Base-by-base conservation (phyloP, 2,329 filamentous ascomycete genomes). In the Aureobasidium leucospermi region DNA sequence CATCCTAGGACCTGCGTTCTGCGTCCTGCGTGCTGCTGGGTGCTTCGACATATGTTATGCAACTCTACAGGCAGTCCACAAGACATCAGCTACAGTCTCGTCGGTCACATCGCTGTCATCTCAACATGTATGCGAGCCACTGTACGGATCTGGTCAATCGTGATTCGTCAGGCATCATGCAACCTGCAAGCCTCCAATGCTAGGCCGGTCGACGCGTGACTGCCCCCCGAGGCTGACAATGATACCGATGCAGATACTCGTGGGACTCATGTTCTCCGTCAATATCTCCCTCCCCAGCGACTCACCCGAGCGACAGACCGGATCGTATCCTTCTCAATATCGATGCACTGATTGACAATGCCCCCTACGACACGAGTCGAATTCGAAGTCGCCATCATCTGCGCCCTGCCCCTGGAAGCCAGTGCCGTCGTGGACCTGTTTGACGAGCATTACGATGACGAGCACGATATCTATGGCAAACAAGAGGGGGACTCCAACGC, bases 351-450 rank as follows among this genome's bases (percentile, higher is more conserved):
- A 53, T 2, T 13, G 1, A 11, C 34, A 10, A 53, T 42, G 49
- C 11, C 6, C 11, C 46, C 57, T 11, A n/a, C 16, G 19, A 29
- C 48, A 23, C 55, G 63, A 19, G 49, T 31, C 31, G 64, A 58
- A 4, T 64, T 63, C 32, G 32, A 61, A 31, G 52, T 65, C 45
- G 62, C 59, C 11, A 63, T 66, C 29, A 56, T 65, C 29, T 68
- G 63, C 48, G 65, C 63, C 19, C 56, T 66, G 15, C 38, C 31
- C 2, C 19, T 63, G 10, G 64, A 67, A 53, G 56, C 49, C 6
- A 49, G 63, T 29, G 62, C 64, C 6, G 60, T 68, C 8, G 15
- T 62, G 28, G 59, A 42, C 1, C 34, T 65, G 29, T 64, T 57
- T 31, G 58, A 65, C 23, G 55, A 63, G 10, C 39, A 15, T 19